These are phyloP conservation scores for Paecilomyces dactylethromorphus DNA, from an alignment of 2,329 filamentous ascomycete genomes.

Conservation along the genomic window DNA sequence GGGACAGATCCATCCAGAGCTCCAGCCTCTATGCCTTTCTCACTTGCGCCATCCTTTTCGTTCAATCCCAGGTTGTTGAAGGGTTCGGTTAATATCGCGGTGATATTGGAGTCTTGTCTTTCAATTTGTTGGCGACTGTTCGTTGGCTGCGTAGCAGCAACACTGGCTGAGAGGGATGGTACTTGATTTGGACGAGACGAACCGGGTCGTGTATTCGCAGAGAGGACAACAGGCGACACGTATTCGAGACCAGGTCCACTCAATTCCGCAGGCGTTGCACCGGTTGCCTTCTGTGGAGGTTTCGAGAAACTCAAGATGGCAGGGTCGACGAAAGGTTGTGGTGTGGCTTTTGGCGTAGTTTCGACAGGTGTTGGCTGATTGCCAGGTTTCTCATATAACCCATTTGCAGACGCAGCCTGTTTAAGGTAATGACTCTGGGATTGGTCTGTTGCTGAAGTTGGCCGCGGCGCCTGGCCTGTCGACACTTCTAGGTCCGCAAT, in stretches of 20 bases:
- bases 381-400: constrained; percentile 10
- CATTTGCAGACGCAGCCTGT: constrained; percentile 10
- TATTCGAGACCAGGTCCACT: constrained; percentile 10
- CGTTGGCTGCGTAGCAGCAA: constrained; percentile 4
- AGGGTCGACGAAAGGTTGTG: constrained; percentile 63
- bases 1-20: constrained; percentile 12
- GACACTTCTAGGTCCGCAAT: constrained; percentile 55
- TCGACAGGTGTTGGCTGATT: constrained; percentile 7
- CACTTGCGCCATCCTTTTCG: constrained; percentile 15
- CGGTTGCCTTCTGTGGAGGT: constrained; percentile 11
- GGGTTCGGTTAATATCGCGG: constrained; percentile 39
- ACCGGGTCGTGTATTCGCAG: constrained; percentile 16
- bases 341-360: constrained; percentile 23
- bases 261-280: constrained; percentile 1
- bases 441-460: background rate
- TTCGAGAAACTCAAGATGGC: constrained; percentile 67
- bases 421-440: constrained; percentile 3
- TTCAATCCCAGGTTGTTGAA: constrained; percentile 36
- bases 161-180: constrained; percentile 8
- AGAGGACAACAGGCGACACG: constrained; percentile 22
- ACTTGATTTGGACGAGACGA: constrained; percentile 6
- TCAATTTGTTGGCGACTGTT: constrained; percentile 11
- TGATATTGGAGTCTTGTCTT: constrained; percentile 21
- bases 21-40: constrained; percentile 8
- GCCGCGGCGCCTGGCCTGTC: constrained; percentile 13